These are phyloP conservation scores for Epichloe sp. DNA, from an alignment of 2,329 filamentous ascomycete genomes.

Conservation along the genomic window DNA sequence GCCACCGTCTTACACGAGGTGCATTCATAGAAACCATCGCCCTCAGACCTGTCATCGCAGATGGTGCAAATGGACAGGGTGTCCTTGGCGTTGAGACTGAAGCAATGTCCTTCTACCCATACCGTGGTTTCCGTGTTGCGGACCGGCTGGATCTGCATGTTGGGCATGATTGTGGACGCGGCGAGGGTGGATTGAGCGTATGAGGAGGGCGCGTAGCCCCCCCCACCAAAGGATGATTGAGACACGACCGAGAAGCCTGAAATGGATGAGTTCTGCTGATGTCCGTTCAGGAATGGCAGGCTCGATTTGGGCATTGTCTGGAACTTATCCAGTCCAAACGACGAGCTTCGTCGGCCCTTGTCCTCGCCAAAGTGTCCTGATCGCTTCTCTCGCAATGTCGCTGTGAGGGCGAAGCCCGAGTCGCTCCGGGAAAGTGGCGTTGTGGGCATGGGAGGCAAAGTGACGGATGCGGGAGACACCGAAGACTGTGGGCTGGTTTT, in stretches of 20 bases:
- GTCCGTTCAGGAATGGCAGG: conserved; percentile 58
- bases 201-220: conserved; percentile 66
- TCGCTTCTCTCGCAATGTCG: conserved; percentile 82
- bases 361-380: conserved; percentile 82
- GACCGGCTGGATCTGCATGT: conserved; percentile 67
- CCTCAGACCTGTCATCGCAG: conserved; percentile 61
- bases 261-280: conserved; percentile 45
- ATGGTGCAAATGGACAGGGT: conserved; percentile 51
- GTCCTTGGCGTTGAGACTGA: conserved; percentile 52
- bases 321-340: conserved; percentile 67
- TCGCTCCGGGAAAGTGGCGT: conserved; percentile 82
- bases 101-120: conserved; percentile 77
- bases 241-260: conserved; percentile 49
- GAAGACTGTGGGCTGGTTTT: conserved; percentile 50
- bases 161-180: conserved; percentile 77
- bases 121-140: conserved; percentile 65
- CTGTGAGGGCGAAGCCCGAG: conserved; percentile 76
- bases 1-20: conserved; percentile 45
- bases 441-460: conserved; percentile 62
- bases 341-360: conserved; percentile 77
- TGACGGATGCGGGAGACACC: conserved; percentile 63
- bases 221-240: conserved; percentile 52
- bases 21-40: conserved; percentile 65
- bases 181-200: conserved; percentile 80
- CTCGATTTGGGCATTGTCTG: conserved; percentile 55